phyloP scores from a whole-genome alignment of 225 moss, liverwort and hornwort genomes.

The Marchantia polymorpha region DNA sequence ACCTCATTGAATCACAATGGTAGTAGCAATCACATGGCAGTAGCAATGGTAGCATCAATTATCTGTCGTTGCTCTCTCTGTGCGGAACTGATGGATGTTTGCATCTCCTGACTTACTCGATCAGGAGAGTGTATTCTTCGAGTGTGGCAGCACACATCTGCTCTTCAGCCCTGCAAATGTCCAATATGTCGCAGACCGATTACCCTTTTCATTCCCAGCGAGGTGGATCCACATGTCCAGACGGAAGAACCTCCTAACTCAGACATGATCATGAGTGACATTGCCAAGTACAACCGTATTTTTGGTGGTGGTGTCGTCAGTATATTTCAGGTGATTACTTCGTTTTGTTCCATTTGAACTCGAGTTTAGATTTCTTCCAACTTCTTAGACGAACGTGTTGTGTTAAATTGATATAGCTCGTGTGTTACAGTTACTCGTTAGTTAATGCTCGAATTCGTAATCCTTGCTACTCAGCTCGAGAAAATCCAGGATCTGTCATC shows the following conservation, averaged over 20 bases:
- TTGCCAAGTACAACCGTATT: slow-evolving; percentile 92
- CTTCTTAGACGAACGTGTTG: not conserved
- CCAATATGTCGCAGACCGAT: slow-evolving; percentile 92
- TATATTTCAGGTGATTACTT: slow-evolving; percentile 56
- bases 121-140: slow-evolving; percentile 92
- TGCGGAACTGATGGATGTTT: not conserved
- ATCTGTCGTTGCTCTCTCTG: no score
- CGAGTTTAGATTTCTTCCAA: not conserved
- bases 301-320: slow-evolving; percentile 94
- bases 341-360: not conserved
- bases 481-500: not conserved
- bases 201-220: slow-evolving; percentile 82
- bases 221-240: slow-evolving; percentile 41
- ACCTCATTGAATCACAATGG: no score
- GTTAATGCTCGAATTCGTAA: not conserved
- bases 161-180: slow-evolving; percentile 91
- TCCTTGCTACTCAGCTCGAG: not conserved
- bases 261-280: slow-evolving; percentile 66
- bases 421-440: not conserved
- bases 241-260: slow-evolving; percentile 52
- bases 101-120: not conserved
- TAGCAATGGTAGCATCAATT: no score
- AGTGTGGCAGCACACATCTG: slow-evolving; percentile 94
- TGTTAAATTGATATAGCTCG: not conserved
- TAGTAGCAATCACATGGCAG: no score